Base-by-base conservation (phyloP, 73 alveolate genomes). In the Tetrahymena thermophila region DNA sequence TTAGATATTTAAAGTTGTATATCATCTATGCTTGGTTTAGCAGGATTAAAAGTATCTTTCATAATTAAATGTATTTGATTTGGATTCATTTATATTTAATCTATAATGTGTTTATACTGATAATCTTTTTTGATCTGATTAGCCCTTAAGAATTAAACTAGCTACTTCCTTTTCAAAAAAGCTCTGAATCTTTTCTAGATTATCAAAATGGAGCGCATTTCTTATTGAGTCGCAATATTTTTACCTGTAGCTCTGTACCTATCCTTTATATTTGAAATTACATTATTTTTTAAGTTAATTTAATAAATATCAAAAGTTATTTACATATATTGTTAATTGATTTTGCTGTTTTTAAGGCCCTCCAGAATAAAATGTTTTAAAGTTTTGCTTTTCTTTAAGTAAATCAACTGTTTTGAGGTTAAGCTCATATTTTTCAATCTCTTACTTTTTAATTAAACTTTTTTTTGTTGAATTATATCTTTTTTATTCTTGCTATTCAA, bases 301-400 rank as follows among this genome's bases (percentile, higher is more conserved):
- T 71, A 2, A 25, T 8, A 8, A 28, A 71, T n/a, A 10, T 57
- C 1, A 15, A 31, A n/a, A n/a, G 16, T n/a, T 71, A 71, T 71
- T 50, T 71, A 71, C 89, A 71, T 71, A 71, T 17, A 71, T 71
- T 25, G 89, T 71, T 31, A 28, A 71, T 19, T 71, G 42, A 31
- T 25, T 71, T 71, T n/a, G 37, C 23, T 71, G 31, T 35, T 94
- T 94, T 34, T 56, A 34, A 15, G 96, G 95, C 0, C 95, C 95
- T 42, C 85, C 85, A 43, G 95, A 35, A 93, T 93, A 93, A n/a
- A 93, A 93, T 43, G 38, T 93, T 42, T 34, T 43, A 38, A 93
- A 93, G 44, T 93, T 38, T 19, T 19, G 31, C 28, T 93, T 42
- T 17, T 93, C 85, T 93, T 93, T 93, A 28, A 43, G 44, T 10